These are phyloP conservation scores for Infundibulicybe gibba DNA, from an alignment of 768 basidiomycete genomes.

Conservation along the genomic window DNA sequence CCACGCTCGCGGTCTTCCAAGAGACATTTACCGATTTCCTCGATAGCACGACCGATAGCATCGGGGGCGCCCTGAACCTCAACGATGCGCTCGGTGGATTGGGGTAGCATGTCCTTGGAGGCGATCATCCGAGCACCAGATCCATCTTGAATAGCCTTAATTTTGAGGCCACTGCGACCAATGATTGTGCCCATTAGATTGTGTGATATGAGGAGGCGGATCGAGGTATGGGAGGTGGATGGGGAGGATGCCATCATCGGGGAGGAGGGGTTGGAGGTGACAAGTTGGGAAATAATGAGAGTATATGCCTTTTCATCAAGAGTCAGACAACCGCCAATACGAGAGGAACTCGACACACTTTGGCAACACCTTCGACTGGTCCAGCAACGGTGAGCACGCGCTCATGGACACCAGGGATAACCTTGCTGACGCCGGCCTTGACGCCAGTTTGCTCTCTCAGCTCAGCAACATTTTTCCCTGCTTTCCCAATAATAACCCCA, in stretches of 20 bases:
- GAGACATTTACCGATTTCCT: slow-evolving; percentile 94
- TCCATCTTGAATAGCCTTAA: slow-evolving; percentile 96
- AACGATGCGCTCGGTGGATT: slow-evolving; percentile 98
- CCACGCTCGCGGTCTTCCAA: slow-evolving; percentile 97
- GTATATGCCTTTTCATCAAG: slow-evolving; percentile 71
- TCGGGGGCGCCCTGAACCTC: slow-evolving; percentile 96
- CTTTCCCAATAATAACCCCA: slow-evolving; percentile 96
- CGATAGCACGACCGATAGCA: slow-evolving; percentile 87
- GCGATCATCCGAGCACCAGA: slow-evolving; percentile 98
- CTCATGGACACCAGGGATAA: slow-evolving; percentile 96
- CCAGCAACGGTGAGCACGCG: slow-evolving; percentile 95
- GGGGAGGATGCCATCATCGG: slow-evolving; percentile 65
- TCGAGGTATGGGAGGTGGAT: slow-evolving; percentile 77
- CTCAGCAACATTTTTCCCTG: slow-evolving; percentile 96
- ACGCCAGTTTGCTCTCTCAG: slow-evolving; percentile 93
- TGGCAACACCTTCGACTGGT: slow-evolving; percentile 87
- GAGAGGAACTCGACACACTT: slow-evolving; percentile 41
- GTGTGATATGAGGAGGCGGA: slow-evolving; percentile 97
- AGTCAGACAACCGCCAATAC: slow-evolving; percentile 9
- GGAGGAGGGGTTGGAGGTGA: slow-evolving; percentile 75
- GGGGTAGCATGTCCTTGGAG: slow-evolving; percentile 98
- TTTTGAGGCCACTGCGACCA: slow-evolving; percentile 93
- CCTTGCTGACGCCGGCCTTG: slow-evolving; percentile 98
- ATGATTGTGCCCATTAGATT: slow-evolving; percentile 99
- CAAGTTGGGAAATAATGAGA: slow-evolving; percentile 90